phyloP scores from a whole-genome alignment of 257 asterid species.

The Nicotiana tabacum region DNA sequence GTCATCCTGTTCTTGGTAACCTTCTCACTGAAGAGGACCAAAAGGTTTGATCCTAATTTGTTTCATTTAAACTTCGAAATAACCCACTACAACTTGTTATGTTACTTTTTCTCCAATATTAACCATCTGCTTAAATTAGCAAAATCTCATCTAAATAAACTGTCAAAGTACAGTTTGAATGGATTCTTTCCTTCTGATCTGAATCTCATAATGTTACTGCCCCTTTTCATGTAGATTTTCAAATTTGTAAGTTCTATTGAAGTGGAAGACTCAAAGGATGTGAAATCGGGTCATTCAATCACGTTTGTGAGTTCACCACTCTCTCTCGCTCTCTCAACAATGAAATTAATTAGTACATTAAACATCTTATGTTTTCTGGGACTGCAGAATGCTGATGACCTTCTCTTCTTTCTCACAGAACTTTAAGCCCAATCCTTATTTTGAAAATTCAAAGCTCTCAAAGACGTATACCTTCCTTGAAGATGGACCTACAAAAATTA shows the following conservation, averaged over 20 bases:
- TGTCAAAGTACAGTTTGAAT: not conserved
- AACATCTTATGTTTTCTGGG: not conserved
- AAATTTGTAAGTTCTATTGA: conserved; percentile 73
- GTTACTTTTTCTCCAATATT: not conserved
- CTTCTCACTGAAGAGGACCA: conserved; percentile 92
- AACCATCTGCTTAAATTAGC: not conserved
- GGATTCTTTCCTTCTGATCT: not conserved
- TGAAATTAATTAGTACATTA: not conserved
- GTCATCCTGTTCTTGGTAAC: conserved; percentile 89
- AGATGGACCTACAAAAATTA: conserved; percentile 73
- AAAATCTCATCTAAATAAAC: not conserved
- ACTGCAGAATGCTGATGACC: not conserved
- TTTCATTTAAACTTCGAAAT: not conserved
- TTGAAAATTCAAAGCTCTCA: conserved; percentile 77
- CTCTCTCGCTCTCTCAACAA: not conserved
- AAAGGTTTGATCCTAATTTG: not conserved
- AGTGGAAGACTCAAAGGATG: conserved; percentile 91
- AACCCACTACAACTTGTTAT: not conserved
- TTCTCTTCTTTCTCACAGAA: conserved; percentile 33
- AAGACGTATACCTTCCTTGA: conserved; percentile 81
- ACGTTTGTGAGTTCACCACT: conserved; percentile 60
- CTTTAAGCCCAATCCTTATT: conserved; percentile 80
- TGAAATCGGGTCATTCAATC: conserved; percentile 90
- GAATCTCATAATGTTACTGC: not conserved
- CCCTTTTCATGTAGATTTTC: conserved; percentile 50